Percentiles rank a stretch among this genome's conserved stretches.
Evolutionary conservation across 1,284 basidiomycete species (phyloP).

Genomic region (Trichosporon coremiiforme): DNA sequence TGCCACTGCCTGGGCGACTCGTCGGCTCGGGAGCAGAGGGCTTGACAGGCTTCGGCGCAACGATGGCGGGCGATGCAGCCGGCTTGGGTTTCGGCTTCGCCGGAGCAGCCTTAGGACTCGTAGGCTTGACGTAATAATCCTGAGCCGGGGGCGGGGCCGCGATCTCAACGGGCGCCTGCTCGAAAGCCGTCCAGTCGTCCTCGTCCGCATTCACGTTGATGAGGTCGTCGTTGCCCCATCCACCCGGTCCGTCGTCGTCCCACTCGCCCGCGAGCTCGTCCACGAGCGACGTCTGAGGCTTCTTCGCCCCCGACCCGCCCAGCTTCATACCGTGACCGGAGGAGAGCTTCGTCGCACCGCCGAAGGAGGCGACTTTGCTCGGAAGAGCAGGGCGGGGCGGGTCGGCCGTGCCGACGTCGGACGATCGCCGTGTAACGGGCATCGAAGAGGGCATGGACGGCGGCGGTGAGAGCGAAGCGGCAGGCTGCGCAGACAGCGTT

Average conservation of each 20-base stretch:
- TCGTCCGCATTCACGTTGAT: constrained; percentile 81
- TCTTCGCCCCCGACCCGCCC: constrained; percentile 59
- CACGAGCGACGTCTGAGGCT: constrained; percentile 54
- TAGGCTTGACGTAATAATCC: constrained; percentile 41
- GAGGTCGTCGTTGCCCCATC: constrained; percentile 64
- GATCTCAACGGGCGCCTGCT: constrained; percentile 63
- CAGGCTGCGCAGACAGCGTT: constrained; percentile 59
- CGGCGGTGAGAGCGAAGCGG: constrained; percentile 26
- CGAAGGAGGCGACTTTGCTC: constrained; percentile 23
- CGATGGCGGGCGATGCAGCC: constrained; percentile 17
- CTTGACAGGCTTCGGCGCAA: constrained; percentile 22
- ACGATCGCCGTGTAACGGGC: not conserved
- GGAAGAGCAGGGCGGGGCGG: not conserved
- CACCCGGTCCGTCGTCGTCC: constrained; percentile 58
- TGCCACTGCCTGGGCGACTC: constrained; percentile 19
- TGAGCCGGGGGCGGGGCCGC: constrained; percentile 46
- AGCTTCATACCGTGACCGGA: constrained; percentile 65
- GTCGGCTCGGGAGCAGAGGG: constrained; percentile 22
- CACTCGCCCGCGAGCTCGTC: constrained; percentile 63
- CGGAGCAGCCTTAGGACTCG: constrained; percentile 26
- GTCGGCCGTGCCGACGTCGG: not conserved
- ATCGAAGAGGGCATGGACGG: constrained; percentile 8
- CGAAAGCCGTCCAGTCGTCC: constrained; percentile 92
- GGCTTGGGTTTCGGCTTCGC: constrained; percentile 21
- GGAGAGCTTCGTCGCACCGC: constrained; percentile 1